phyloP scores from a whole-genome alignment of 306 rosid genomes.

The Cucumis cinereus region DNA sequence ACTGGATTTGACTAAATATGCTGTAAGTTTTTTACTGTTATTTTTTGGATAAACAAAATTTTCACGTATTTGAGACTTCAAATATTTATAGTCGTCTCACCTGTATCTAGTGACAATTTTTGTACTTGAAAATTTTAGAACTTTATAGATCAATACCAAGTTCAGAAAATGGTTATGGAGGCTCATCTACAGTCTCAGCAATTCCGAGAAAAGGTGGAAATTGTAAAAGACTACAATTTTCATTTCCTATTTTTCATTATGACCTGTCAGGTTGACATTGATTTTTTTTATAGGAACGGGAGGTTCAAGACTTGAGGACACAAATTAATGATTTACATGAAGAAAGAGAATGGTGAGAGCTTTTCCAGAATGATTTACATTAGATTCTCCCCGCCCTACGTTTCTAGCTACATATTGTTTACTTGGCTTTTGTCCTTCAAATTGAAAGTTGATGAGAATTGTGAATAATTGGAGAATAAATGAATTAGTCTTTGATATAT shows the following conservation, averaged over 20 bases:
- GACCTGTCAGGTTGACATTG: not conserved
- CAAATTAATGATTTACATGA: slow-evolving; percentile 47
- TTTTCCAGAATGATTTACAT: not conserved
- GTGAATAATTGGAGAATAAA: not conserved
- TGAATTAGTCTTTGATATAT: not conserved
- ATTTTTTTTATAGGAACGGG: slow-evolving; percentile 43
- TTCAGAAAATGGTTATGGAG: slow-evolving; percentile 56
- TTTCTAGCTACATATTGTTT: not conserved
- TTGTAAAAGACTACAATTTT: not conserved
- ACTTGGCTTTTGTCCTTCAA: not conserved
- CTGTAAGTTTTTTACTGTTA: slow-evolving; percentile 40
- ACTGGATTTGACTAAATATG: slow-evolving; percentile 75
- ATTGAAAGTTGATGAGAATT: slow-evolving; percentile 1
- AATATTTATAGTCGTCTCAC: not conserved
- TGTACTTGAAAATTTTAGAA: slow-evolving; percentile 29
- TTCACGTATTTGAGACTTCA: slow-evolving; percentile 3
- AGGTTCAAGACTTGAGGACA: slow-evolving; percentile 37
- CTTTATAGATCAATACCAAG: slow-evolving; percentile 61
- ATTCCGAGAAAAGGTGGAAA: slow-evolving; percentile 42
- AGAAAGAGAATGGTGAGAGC: slow-evolving; percentile 69
- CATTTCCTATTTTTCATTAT: not conserved
- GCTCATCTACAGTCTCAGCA: slow-evolving; percentile 56
- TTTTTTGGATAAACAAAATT: slow-evolving; percentile 15
- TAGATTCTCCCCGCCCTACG: not conserved
- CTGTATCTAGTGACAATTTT: slow-evolving; percentile 15